A percentile compares a stretch with the other conserved stretches of the same genome.
Conservation (phyloP, 2,329 filamentous ascomycete species). For the Alternaria viburni region DNA sequence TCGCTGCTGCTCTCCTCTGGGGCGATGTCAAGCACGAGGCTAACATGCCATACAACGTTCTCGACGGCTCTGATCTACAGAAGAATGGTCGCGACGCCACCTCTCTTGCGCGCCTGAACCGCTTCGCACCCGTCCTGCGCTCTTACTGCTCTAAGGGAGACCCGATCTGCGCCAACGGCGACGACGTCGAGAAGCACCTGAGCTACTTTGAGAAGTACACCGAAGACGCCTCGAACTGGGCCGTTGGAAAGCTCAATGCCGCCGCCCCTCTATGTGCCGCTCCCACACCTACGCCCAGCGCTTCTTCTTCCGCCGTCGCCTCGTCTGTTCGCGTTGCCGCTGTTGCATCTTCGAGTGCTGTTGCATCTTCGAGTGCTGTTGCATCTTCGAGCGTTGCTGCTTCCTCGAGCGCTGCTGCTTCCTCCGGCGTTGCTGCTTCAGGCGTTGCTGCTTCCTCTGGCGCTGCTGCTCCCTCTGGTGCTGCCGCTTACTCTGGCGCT, state of each 20-base stretch:
- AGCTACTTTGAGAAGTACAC: slow-evolving; percentile 56
- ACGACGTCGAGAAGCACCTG: slow-evolving; percentile 62
- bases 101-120: slow-evolving; percentile 26
- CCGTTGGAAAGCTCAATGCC: slow-evolving; percentile 30
- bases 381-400: slow-evolving; percentile 5
- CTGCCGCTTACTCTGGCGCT: not conserved
- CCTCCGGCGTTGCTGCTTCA: slow-evolving; percentile 3
- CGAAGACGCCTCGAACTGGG: slow-evolving; percentile 30
- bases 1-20: slow-evolving; percentile 34
- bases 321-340: slow-evolving; percentile 21
- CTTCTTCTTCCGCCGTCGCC: slow-evolving; percentile 23
- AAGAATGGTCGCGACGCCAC: slow-evolving; percentile 16
- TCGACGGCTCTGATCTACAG: slow-evolving; percentile 24
- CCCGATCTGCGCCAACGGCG: slow-evolving; percentile 69
- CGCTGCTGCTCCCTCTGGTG: not conserved
- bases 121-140: slow-evolving; percentile 58
- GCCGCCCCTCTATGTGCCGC: slow-evolving; percentile 27
- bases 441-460: slow-evolving; percentile 3
- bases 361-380: slow-evolving; percentile 14
- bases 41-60: slow-evolving; percentile 32
- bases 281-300: slow-evolving; percentile 25
- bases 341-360: slow-evolving; percentile 20
- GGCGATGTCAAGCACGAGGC: slow-evolving; percentile 30
- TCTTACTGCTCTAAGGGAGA: slow-evolving; percentile 68
- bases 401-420: slow-evolving; percentile 1